Evolutionary conservation across 2,329 filamentous ascomycete species (phyloP).

Genomic region (Chaetomiaceae sp.): DNA sequence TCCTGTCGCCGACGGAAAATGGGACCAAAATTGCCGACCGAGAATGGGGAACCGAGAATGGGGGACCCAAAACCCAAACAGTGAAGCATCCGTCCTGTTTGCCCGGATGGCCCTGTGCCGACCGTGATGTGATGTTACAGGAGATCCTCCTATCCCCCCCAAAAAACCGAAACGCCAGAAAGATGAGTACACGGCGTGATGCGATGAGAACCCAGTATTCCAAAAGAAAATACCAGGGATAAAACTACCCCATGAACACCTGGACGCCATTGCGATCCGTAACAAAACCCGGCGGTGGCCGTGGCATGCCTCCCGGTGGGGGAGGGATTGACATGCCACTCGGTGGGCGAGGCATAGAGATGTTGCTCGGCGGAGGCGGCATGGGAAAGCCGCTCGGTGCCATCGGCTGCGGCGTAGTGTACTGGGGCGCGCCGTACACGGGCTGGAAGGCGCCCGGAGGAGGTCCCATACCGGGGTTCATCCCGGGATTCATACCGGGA

Average conservation of each 20-base stretch:
- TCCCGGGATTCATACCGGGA: constrained; percentile 1
- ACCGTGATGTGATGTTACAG: constrained; percentile 4
- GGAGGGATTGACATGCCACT: constrained; percentile 2
- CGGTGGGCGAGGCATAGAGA: too few relatives aligned
- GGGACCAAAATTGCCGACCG: neutral
- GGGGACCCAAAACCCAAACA: neutral
- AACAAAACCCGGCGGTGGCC: constrained; percentile 10
- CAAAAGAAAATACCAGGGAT: too few relatives aligned
- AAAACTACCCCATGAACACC: constrained; percentile 14
- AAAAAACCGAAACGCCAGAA: neutral
- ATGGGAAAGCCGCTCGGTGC: neutral
- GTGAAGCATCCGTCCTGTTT: constrained; percentile 2
- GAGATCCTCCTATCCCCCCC: neutral
- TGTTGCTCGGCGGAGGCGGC: constrained; percentile 7
- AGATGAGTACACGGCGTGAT: too few relatives aligned
- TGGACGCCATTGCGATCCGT: constrained; percentile 5
- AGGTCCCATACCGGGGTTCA: neutral
- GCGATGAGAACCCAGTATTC: too few relatives aligned
- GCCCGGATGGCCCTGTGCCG: neutral
- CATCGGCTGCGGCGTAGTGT: neutral
- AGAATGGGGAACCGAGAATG: neutral
- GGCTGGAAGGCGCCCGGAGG: constrained; percentile 16
- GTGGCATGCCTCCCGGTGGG: constrained; percentile 7
- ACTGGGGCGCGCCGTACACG: constrained; percentile 2
- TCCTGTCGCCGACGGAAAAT: neutral